These are phyloP conservation scores for Cyclocybe cylindracea DNA, from an alignment of 768 basidiomycete species.

Conservation along the genomic window DNA sequence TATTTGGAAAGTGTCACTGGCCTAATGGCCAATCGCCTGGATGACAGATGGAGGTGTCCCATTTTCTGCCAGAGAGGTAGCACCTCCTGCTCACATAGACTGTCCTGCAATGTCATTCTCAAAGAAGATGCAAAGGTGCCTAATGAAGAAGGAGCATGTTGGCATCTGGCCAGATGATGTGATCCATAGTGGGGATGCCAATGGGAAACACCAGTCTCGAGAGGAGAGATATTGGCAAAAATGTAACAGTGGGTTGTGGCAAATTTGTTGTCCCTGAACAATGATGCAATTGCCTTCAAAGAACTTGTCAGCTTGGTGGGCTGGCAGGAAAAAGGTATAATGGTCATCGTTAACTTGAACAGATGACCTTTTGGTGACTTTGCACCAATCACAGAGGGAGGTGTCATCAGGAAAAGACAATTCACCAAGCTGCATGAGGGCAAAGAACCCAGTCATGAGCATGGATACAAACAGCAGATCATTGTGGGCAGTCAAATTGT, in stretches of 20 bases:
- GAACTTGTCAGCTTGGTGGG: conserved; percentile 44
- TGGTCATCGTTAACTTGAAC: background rate
- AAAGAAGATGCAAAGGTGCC: background rate
- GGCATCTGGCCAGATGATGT: conserved; percentile 1
- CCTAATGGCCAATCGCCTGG: conserved; percentile 38
- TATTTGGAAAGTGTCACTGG: conserved; percentile 28
- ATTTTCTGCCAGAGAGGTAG: background rate
- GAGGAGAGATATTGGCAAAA: background rate
- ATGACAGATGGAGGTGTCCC: conserved; percentile 31
- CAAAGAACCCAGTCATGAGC: conserved; percentile 27
- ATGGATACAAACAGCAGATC: conserved; percentile 27
- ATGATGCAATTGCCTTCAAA: no score
- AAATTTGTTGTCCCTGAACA: conserved; percentile 19
- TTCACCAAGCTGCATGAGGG: conserved; percentile 34
- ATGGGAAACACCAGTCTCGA: conserved; percentile 4
- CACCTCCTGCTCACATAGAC: conserved; percentile 5
- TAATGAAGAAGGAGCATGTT: conserved; percentile 6
- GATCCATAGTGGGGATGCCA: conserved; percentile 4
- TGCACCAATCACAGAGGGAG: background rate
- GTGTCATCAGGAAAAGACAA: conserved; percentile 25
- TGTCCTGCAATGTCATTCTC: background rate
- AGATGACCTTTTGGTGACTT: conserved; percentile 4
- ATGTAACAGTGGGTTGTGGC: background rate
- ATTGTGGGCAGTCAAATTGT: conserved; percentile 12
- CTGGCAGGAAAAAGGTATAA: conserved; percentile 25